Percentiles rank a stretch among this genome's conserved stretches.
Conservation (phyloP, 2,329 filamentous ascomycete species). For the Sclerotinia trifoliorum region DNA sequence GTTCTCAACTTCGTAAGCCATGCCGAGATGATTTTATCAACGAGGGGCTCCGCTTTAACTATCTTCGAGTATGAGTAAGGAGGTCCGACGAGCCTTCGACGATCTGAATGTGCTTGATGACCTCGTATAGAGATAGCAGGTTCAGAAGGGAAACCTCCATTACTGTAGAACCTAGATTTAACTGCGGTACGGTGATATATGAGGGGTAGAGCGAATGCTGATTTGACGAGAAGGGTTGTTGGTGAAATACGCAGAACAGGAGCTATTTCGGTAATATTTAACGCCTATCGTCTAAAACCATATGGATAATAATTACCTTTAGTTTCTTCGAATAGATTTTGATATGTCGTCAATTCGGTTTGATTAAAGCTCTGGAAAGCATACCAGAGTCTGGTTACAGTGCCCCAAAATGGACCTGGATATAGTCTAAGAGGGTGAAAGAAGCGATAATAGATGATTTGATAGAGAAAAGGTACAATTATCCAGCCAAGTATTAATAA, state of each 20-base stretch:
- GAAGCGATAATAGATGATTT: conserved; percentile 31
- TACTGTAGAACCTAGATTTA: conserved; percentile 59
- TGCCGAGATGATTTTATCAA: conserved; percentile 50
- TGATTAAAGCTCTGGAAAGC: conserved; percentile 30
- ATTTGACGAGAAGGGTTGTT: conserved; percentile 52
- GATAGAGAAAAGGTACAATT: neutral
- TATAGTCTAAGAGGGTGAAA: conserved; percentile 39
- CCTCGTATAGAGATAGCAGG: conserved; percentile 58
- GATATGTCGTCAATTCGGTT: neutral
- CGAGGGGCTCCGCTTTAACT: conserved; percentile 57
- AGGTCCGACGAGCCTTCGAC: conserved; percentile 54
- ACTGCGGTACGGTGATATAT: conserved; percentile 56
- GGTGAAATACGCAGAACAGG: conserved; percentile 54
- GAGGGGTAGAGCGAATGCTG: conserved; percentile 53
- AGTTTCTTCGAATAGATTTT: conserved; percentile 7
- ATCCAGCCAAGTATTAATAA: neutral
- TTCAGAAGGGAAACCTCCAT: conserved; percentile 56
- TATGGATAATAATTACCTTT: neutral
- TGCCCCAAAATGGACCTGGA: conserved; percentile 40
- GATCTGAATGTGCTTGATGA: conserved; percentile 49
- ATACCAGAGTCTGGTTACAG: conserved; percentile 41
- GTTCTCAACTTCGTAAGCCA: conserved; percentile 50
- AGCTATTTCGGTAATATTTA: conserved; percentile 40
- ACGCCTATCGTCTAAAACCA: too few relatives aligned
- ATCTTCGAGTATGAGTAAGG: conserved; percentile 55